These are phyloP conservation scores for Mollisiaceae sp. DNA, from an alignment of 2,329 filamentous ascomycete species.

Conservation along the genomic window DNA sequence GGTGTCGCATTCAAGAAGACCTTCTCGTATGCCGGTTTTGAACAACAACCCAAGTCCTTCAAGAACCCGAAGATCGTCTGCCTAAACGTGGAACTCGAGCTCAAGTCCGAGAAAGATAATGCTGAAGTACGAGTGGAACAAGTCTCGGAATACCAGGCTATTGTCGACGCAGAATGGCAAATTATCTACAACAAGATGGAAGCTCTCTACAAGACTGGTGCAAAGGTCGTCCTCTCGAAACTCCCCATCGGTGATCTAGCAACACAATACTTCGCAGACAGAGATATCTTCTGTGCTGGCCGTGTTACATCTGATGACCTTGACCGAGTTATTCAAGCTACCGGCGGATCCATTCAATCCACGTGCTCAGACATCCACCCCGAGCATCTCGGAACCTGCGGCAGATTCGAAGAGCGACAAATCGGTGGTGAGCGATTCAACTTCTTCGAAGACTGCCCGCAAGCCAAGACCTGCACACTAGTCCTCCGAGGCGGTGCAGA, in stretches of 20 bases:
- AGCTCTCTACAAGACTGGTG: slow-evolving; percentile 88
- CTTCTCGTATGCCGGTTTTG: slow-evolving; percentile 98
- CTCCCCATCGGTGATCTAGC: slow-evolving; percentile 96
- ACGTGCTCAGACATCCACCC: slow-evolving; percentile 94
- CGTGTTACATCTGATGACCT: slow-evolving; percentile 91
- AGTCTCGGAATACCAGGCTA: slow-evolving; percentile 98
- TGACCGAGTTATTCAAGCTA: slow-evolving; percentile 94
- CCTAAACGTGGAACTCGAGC: slow-evolving; percentile 95
- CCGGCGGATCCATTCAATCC: slow-evolving; percentile 88
- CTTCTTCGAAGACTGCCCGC: slow-evolving; percentile 95
- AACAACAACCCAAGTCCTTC: slow-evolving; percentile 98
- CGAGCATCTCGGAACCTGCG: slow-evolving; percentile 90
- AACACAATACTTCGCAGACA: slow-evolving; percentile 97
- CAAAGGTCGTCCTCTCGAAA: slow-evolving; percentile 97
- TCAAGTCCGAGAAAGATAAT: slow-evolving; percentile 99
- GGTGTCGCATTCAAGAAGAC: slow-evolving; percentile 99
- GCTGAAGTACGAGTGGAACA: slow-evolving; percentile 97
- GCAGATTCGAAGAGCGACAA: slow-evolving; percentile 90
- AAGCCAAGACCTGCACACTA: slow-evolving; percentile 95
- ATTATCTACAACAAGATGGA: slow-evolving; percentile 99
- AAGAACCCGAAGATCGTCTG: slow-evolving; percentile 94
- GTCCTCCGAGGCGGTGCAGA: slow-evolving; percentile 95
- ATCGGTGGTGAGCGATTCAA: slow-evolving; percentile 98
- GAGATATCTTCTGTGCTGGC: slow-evolving; percentile 97
- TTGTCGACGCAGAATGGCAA: slow-evolving; percentile 99